Base-by-base conservation (phyloP, 768 basidiomycete genomes). In the Clitopilus passeckerianus region DNA sequence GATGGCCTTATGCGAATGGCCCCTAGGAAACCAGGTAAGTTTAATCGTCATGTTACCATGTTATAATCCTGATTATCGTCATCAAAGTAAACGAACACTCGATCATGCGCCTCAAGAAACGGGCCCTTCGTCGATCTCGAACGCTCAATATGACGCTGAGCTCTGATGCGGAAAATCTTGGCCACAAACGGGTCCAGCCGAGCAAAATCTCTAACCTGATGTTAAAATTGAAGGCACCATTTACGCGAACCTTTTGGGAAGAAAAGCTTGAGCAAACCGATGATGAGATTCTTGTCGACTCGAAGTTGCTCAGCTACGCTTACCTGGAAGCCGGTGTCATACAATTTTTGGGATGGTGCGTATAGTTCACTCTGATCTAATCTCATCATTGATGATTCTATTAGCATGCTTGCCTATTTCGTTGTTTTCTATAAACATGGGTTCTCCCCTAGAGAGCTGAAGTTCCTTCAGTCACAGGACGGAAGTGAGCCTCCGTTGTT, bases 1-100 rank as follows among this genome's bases (percentile, higher is more conserved):
- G 86, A 87, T 64, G 85, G 85, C 24, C 69, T 89, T 34, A 89
- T 89, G 87, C 80, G 85, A 22, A 74, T 87, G 76, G 73, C 70
- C 23, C 87, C 87, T 12, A 81, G 87, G 22, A 87, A 86, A 68
- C 86, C 87, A 60, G 84, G 85, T 83, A 53, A 20, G 72, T 59
- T 20, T 5, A 24, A 7, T 34, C 15, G 7, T 37, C n/a, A 18
- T 2, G 27, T 10, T 15, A 27, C 24, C 24, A n/a, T 20, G 23
- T 9, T 58, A 34, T 14, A 23, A 46, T 7, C n/a, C 12, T 23
- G 35, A 33, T 16, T 15, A 55, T 35, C 6, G 37, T 23, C 41
- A 5, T 56, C 2, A 56, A 14, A 85, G 87, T 89, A 22, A 89
- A 77, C 60, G 77, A 82, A 9, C 73, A 74, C 5, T 84, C 87